phyloP scores from a whole-genome alignment of 176 grass and related monocot species.

The Tillandsia leiboldiana region DNA sequence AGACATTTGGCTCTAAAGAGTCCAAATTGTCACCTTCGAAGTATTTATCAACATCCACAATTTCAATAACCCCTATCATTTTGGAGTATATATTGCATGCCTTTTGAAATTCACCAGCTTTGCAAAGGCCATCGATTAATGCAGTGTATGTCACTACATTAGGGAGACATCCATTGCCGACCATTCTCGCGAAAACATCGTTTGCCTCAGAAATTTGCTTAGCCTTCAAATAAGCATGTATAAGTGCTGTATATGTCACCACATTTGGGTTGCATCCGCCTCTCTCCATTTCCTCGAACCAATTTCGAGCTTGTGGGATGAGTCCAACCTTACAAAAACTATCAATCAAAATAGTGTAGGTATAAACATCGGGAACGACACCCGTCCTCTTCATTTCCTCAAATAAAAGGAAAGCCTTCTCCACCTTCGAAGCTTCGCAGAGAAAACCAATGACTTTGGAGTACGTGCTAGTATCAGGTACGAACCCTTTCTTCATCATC shows the following conservation, averaged over 20 bases:
- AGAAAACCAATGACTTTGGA: conserved; percentile 69
- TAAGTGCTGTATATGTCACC: conserved; percentile 79
- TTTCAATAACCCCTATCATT: conserved; percentile 48
- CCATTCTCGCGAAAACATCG: conserved; percentile 65
- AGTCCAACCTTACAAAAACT: conserved; percentile 89
- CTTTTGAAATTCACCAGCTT: conserved; percentile 57
- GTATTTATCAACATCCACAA: conserved; percentile 43
- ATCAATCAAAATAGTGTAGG: conserved; percentile 91
- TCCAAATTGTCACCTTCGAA: conserved; percentile 28
- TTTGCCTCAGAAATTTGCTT: conserved; percentile 61
- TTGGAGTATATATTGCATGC: conserved; percentile 73
- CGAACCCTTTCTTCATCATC: conserved; percentile 86
- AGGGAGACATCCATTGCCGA: conserved; percentile 57
- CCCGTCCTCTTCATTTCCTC: conserved; percentile 80
- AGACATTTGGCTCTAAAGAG: conserved; percentile 51
- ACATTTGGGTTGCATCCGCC: conserved; percentile 66
- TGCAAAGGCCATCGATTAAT: conserved; percentile 90
- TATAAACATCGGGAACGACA: conserved; percentile 81
- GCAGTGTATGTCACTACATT: conserved; percentile 78
- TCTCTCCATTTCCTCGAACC: conserved; percentile 75
- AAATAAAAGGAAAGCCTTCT: conserved; percentile 77
- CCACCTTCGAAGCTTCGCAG: conserved; percentile 58
- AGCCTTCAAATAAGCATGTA: conserved; percentile 91
- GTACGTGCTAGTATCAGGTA: conserved; percentile 79
- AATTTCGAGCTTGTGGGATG: conserved; percentile 55